Base-by-base conservation (phyloP, 176 grass and related monocot genomes). In the Ampelocalamus luodianensis region DNA sequence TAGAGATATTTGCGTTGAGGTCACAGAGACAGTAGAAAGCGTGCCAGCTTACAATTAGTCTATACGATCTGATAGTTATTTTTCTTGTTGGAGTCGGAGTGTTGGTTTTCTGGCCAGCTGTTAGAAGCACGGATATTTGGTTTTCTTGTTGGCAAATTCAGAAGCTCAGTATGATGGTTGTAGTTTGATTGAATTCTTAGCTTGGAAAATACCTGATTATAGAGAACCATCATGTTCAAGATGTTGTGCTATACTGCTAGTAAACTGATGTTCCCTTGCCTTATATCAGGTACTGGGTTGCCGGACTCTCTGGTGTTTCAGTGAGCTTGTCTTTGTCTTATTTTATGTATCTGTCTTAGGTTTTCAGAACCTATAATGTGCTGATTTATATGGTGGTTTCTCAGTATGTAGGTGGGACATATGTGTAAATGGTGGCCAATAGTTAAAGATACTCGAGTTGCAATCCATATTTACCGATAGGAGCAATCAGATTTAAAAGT, bases 211-310 rank as follows among this genome's bases (percentile, higher is more conserved):
- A 49, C 5, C 54, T 76, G n/a, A 49, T 5, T 16, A 68, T 48
- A 70, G 42, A 50, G 44, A 86, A 64, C 55, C 44, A 64, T 72
- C 34, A 50, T 40, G 42, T 71, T 40, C 66, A 62, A 22, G 40
- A 78, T 78, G 13, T 4, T 61, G 75, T 79, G 54, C 13, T 86
- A 51, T 42, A 27, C 65, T 79, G 40, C 18, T 79, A 51, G 29
- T 40, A 54, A 64, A 65, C 36, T 22, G 36, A 53, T 72, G 34
- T 13, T 18, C 5, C 68, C 15, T 68, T n/a, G 12, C 70, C 24
- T 12, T n/a, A 7, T 46, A 49, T 49, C 39, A 42, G 50, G 26
- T 4, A 72, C 14, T 56, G 11, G 18, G 38, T 58, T 45, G 5
- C n/a, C 27, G 56, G 37, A 38, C 14, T 5, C 3, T 78, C 56